Percentiles rank a stretch among this genome's conserved stretches.
These are phyloP conservation scores for Aplosporella prunicola DNA, from an alignment of 2,329 filamentous ascomycete species.

Conservation along the genomic window DNA sequence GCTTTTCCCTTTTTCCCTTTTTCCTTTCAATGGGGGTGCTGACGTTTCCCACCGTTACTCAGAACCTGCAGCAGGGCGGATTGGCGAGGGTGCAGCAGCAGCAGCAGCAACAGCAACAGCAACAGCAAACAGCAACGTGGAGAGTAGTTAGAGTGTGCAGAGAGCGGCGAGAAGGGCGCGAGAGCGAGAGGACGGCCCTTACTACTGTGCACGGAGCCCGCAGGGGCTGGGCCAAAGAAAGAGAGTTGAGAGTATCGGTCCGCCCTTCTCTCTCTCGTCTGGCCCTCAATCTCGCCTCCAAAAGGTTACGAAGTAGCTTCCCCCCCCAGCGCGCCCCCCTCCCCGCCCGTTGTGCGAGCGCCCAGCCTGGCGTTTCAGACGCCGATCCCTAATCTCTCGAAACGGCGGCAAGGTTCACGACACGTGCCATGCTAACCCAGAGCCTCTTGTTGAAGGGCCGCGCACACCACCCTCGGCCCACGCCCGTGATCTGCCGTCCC, in stretches of 20 bases:
- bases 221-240: background rate
- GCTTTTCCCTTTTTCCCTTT: too few species aligned
- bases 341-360: background rate
- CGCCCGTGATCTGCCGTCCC: too few species aligned
- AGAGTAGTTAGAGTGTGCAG: too few species aligned
- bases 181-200: too few species aligned
- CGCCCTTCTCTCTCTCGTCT: background rate
- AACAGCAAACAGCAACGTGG: background rate
- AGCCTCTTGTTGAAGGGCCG: too few species aligned
- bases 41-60: conserved; percentile 10
- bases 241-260: background rate
- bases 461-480: too few species aligned
- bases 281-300: background rate
- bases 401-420: conserved; percentile 7
- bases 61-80: conserved; percentile 9
- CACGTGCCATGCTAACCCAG: too few species aligned
- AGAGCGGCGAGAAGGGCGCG: too few species aligned
- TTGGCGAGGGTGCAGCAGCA: conserved; percentile 5
- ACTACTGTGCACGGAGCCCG: background rate
- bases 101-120: conserved; percentile 7
- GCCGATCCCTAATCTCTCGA: conserved; percentile 7
- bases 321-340: too few species aligned
- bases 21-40: too few species aligned
- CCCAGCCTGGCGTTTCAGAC: conserved; percentile 10
- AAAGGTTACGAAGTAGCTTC: conserved; percentile 4